Percentiles rank a stretch among this genome's conserved stretches.
Evolutionary conservation across 352 stramenopile species (phyloP).

Genomic region (Lagenidium sp.): DNA sequence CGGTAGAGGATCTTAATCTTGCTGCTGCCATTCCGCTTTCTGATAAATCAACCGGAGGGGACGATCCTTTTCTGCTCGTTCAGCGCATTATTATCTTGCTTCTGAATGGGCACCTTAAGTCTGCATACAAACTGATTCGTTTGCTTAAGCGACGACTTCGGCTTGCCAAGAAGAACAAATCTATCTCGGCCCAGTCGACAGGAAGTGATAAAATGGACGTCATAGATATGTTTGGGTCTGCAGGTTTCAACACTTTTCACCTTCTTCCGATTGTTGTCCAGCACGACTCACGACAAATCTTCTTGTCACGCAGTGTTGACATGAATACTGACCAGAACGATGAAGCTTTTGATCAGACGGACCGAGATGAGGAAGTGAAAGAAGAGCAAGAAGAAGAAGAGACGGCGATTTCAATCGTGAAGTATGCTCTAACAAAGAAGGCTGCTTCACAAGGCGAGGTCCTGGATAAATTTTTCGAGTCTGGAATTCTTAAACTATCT

Average conservation of each 20-base stretch:
- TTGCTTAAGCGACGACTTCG: conserved; percentile 20
- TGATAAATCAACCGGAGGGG: conserved; percentile 2
- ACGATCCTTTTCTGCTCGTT: conserved; percentile 26
- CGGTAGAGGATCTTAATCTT: conserved; percentile 43
- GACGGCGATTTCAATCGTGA: conserved; percentile 26
- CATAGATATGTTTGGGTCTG: conserved; percentile 38
- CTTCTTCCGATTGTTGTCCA: conserved; percentile 22
- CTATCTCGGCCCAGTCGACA: neutral
- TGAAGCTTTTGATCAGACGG: conserved; percentile 2
- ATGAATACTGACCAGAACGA: neutral
- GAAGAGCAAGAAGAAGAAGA: conserved; percentile 23
- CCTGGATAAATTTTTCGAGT: conserved; percentile 52
- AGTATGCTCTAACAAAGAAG: conserved; percentile 32
- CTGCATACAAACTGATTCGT: conserved; percentile 33
- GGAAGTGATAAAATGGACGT: conserved; percentile 10
- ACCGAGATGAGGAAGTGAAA: conserved; percentile 8
- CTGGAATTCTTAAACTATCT: conserved; percentile 30
- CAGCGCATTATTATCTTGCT: conserved; percentile 45
- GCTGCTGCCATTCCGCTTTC: conserved; percentile 21
- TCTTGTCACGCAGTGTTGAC: neutral
- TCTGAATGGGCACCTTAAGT: conserved; percentile 40
- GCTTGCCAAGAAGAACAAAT: conserved; percentile 2
- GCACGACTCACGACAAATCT: conserved; percentile 10
- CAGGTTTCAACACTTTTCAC: conserved; percentile 33
- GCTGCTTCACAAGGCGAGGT: conserved; percentile 22